These are phyloP conservation scores for Diutina catenulata DNA, from an alignment of 1,139 yeast genomes.

Conservation along the genomic window DNA sequence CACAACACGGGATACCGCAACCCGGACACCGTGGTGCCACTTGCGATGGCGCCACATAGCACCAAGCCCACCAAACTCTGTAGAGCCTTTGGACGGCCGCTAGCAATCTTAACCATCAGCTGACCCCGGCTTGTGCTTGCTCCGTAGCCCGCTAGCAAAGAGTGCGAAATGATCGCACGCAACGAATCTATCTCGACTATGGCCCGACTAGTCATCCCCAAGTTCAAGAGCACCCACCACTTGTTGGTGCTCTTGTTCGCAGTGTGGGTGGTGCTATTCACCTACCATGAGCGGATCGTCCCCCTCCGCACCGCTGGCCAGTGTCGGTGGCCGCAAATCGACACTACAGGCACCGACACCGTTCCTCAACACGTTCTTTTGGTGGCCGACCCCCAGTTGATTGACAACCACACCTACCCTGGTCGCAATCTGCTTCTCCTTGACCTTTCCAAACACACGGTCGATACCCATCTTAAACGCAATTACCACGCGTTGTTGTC, in stretches of 20 bases:
- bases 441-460: constrained; percentile 34
- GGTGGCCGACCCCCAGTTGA: constrained; percentile 87
- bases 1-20: too few relatives aligned
- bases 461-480: constrained; percentile 34
- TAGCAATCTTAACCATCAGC: too few relatives aligned
- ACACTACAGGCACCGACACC: constrained; percentile 27
- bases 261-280: constrained; percentile 23
- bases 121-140: too few relatives aligned
- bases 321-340: constrained; percentile 63
- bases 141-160: too few relatives aligned
- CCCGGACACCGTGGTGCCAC: too few relatives aligned
- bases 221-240: constrained; percentile 1
- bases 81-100: too few relatives aligned
- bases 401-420: constrained; percentile 67
- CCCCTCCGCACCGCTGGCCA: constrained; percentile 33
- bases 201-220: constrained; percentile 2
- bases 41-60: too few relatives aligned
- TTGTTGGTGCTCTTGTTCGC: constrained; percentile 2
- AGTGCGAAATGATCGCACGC: too few relatives aligned
- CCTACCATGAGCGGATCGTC: constrained; percentile 50
- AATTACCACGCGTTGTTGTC: constrained; percentile 29
- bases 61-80: too few relatives aligned
- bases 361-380: constrained; percentile 54
- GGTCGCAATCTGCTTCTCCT: constrained; percentile 26
- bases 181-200: too few relatives aligned